Base-by-base conservation (phyloP, 139 green algal genomes). In the Micractinium conductrix region DNA sequence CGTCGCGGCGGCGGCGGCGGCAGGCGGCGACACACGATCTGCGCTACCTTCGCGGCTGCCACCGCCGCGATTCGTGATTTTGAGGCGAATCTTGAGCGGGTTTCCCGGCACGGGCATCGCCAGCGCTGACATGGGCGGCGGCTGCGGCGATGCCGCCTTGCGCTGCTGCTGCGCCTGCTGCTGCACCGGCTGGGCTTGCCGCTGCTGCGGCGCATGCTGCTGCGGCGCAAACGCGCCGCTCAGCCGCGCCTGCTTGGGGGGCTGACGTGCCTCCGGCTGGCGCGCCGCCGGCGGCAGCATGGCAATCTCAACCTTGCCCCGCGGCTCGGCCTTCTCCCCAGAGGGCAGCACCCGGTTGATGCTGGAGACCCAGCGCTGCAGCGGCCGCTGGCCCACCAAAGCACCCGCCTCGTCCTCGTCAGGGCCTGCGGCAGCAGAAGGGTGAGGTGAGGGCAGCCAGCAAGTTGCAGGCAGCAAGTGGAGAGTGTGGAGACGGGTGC, bases 321-420 rank as follows among this genome's bases (percentile, higher is more conserved):
- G 73, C 2, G 35, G n/a, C 58, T 72, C 58, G 26, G 74, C 44
- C 62, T 83, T 30, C 62, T 65, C 78, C 14, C 78, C 78, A 2
- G 60, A n/a, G 16, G 78, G 78, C 78, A 83, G 17, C 9, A 74
- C 8, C 30, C 78, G 43, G 4, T 24, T n/a, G 3, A 83, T 44
- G 78, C 26, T 45, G 19, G 78, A 74, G n/a, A 74, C 78, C 55
- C 72, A 83, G 6, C 43, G 60, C 30, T 44, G 30, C 78, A 74
- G 60, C 7, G 62, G 62, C 30, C 33, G 43, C 30, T 83, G 43
- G 14, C 62, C 37, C 16, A 24, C 21, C n/a, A n/a, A n/a, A n/a
- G n/a, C n/a, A n/a, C n/a, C n/a, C 43, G 30, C 78, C 3, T 4
- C 40, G 10, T 83, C 76, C 38, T 82, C 78, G n/a, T 83, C 78